These are phyloP conservation scores for Boletus speciosus DNA, from an alignment of 768 basidiomycete species.

Conservation along the genomic window DNA sequence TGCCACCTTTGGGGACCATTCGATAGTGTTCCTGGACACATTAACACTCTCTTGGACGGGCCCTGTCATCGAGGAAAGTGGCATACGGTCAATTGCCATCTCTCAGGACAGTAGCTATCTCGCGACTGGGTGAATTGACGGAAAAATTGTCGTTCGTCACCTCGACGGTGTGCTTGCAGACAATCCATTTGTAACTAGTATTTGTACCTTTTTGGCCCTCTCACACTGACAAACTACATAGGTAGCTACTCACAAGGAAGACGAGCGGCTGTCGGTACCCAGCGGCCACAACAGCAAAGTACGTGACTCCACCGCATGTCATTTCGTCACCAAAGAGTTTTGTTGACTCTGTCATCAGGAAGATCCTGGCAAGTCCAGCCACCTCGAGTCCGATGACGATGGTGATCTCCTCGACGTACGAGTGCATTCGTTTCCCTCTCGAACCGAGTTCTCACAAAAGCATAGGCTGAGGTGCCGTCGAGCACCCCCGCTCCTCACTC, in stretches of 20 bases:
- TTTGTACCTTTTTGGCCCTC: background rate
- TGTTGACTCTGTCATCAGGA: background rate
- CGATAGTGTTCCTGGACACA: background rate
- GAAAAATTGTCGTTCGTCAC: background rate
- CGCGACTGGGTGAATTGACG: background rate
- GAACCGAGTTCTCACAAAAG: background rate
- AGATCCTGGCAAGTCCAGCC: background rate
- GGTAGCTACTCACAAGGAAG: background rate
- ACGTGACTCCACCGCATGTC: background rate
- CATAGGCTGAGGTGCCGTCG: background rate
- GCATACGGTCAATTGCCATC: background rate
- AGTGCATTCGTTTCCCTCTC: background rate
- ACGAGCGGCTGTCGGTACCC: no score
- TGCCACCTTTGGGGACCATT: background rate
- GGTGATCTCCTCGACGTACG: background rate
- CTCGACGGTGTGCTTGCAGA: background rate
- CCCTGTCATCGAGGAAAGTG: background rate
- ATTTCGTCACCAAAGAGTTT: background rate
- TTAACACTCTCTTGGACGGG: background rate
- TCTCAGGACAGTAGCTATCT: background rate
- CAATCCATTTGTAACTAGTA: background rate
- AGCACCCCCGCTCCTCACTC: background rate
- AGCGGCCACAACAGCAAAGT: background rate
- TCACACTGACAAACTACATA: background rate
- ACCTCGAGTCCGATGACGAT: no score